Evolutionary conservation across 192 early-diverging fungal genomes (phyloP).

Genomic region (Podila epigama): DNA sequence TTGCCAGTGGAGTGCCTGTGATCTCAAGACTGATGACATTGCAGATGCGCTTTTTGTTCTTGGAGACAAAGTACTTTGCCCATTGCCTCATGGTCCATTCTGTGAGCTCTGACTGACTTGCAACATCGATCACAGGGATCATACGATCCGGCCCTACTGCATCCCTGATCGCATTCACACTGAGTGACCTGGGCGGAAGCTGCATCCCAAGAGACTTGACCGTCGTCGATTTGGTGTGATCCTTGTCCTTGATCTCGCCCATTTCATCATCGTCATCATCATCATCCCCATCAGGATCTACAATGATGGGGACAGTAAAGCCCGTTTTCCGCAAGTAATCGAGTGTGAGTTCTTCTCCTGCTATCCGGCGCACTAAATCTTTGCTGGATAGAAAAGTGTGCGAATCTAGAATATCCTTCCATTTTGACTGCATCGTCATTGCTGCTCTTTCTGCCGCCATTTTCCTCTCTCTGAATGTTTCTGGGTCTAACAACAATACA

Average conservation of each 20-base stretch:
- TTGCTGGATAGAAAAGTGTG: constrained; percentile 70
- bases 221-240: too few species aligned
- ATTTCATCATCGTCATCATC: constrained; percentile 54
- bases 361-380: constrained; percentile 61
- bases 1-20: constrained; percentile 71
- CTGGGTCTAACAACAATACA: too few species aligned
- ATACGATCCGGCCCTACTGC: constrained; percentile 64
- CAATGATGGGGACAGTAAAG: constrained; percentile 76
- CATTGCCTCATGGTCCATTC: constrained; percentile 84
- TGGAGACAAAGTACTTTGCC: constrained; percentile 78
- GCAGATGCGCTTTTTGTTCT: constrained; percentile 71
- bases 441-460: background rate
- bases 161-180: constrained; percentile 66
- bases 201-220: constrained; percentile 75
- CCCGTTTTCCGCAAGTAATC: constrained; percentile 71
- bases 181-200: constrained; percentile 72
- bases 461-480: background rate
- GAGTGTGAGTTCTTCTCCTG: constrained; percentile 70
- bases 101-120: constrained; percentile 79
- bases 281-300: constrained; percentile 49
- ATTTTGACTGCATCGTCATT: constrained; percentile 63
- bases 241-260: background rate
- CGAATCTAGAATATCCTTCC: constrained; percentile 72
- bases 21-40: constrained; percentile 93
- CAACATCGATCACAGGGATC: constrained; percentile 88